Evolutionary conservation across 768 basidiomycete species (phyloP).

Genomic region (Pulveroboletus frians): DNA sequence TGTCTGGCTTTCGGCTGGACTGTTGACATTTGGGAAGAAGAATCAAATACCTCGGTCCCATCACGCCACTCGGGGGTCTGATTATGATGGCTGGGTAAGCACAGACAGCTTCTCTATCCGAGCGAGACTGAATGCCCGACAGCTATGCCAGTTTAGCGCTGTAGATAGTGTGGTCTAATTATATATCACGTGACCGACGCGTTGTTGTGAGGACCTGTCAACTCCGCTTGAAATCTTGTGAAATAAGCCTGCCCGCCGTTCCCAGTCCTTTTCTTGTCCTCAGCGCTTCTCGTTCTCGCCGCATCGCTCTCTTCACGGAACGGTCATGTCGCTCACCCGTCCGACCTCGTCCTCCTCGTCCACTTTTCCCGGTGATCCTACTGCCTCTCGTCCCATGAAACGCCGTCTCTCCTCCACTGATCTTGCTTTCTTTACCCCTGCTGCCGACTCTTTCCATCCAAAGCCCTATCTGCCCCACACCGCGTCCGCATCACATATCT

Average conservation of each 20-base stretch:
- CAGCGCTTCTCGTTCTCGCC: constrained; percentile 4
- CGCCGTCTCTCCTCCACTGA: constrained; percentile 46
- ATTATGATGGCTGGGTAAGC: constrained; percentile 66
- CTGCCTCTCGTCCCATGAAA: constrained; percentile 36
- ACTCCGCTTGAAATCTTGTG: constrained; percentile 40
- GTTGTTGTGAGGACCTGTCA: constrained; percentile 32
- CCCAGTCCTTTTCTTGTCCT: constrained; percentile 16
- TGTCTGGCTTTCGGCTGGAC: background rate
- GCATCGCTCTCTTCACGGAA: too few species aligned
- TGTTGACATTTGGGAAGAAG: constrained; percentile 31
- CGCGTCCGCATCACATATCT: constrained; percentile 14
- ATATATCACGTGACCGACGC: constrained; percentile 39
- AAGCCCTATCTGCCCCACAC: constrained; percentile 51
- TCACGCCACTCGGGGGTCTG: constrained; percentile 62
- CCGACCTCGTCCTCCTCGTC: constrained; percentile 15
- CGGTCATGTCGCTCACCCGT: constrained; percentile 21
- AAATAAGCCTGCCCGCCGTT: constrained; percentile 20
- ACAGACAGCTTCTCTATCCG: background rate
- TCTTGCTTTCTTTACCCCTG: constrained; percentile 57
- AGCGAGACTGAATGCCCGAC: constrained; percentile 6
- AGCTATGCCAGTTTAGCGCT: constrained; percentile 54
- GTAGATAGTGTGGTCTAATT: constrained; percentile 25
- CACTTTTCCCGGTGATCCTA: constrained; percentile 23
- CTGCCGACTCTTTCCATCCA: constrained; percentile 61
- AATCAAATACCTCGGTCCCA: constrained; percentile 51